phyloP scores from a whole-genome alignment of 2,329 filamentous ascomycete genomes.

The Curvularia eragrostidis region DNA sequence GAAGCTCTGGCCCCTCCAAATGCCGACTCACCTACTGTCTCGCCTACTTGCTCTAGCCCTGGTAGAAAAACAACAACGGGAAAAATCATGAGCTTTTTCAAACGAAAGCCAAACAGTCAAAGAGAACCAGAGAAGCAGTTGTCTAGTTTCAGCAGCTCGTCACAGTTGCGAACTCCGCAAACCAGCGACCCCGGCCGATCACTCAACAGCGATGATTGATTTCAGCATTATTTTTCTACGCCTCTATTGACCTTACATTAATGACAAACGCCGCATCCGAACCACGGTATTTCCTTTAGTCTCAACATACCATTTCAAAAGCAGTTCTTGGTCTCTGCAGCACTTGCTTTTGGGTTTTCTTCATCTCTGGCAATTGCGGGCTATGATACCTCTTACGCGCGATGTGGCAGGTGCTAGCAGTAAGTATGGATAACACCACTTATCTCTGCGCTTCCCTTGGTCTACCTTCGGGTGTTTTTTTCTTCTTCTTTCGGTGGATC shows the following conservation, averaged over 20 bases:
- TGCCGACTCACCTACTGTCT: constrained; percentile 30
- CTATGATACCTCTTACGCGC: constrained; percentile 29
- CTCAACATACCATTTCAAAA: constrained; percentile 28
- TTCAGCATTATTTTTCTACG: constrained; percentile 9
- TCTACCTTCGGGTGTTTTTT: constrained; percentile 29
- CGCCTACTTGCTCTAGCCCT: constrained; percentile 34
- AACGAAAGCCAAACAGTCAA: constrained; percentile 39
- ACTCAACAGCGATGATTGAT: constrained; percentile 46
- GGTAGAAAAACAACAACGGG: constrained; percentile 39
- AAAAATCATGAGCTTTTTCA: constrained; percentile 48
- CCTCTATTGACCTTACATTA: constrained; percentile 18
- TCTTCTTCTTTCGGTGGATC: constrained; percentile 4
- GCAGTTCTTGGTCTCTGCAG: constrained; percentile 22
- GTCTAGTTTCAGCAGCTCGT: constrained; percentile 46
- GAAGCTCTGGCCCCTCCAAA: constrained; percentile 32
- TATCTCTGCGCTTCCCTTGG: constrained; percentile 16
- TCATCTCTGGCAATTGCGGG: constrained; percentile 21
- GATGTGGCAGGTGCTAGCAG: constrained; percentile 32
- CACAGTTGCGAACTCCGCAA: constrained; percentile 43
- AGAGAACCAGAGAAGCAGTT: constrained; percentile 44
- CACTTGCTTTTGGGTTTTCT: constrained; percentile 22
- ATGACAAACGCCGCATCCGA: constrained; percentile 28
- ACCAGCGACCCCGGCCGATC: constrained; percentile 46
- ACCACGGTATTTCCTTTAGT: constrained; percentile 29
- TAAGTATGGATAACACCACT: constrained; percentile 25